Percentiles rank a stretch among this genome's conserved stretches.
phyloP scores from a whole-genome alignment of 441 rosid species.

The Pelargonium fulgidum region DNA sequence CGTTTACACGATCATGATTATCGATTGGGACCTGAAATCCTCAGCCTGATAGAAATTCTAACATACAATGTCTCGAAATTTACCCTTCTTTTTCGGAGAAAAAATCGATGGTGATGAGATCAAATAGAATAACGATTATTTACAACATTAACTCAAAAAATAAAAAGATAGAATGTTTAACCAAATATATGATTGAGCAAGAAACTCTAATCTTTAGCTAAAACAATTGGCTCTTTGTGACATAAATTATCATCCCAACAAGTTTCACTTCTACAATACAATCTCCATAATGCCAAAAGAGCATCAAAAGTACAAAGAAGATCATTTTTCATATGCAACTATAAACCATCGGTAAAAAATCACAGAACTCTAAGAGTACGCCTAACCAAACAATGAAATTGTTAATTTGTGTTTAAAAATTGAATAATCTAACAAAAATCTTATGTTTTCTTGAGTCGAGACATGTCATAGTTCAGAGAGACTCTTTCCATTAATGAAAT shows the following conservation, averaged over 20 bases:
- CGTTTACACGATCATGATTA: too few relatives aligned
- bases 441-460: conserved; percentile 7
- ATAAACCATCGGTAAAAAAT: neutral
- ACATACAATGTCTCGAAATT: too few relatives aligned
- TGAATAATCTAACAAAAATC: neutral
- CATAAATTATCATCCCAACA: neutral
- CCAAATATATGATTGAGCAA: neutral
- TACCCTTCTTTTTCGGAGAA: too few relatives aligned
- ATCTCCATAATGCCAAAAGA: neutral
- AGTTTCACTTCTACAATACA: neutral
- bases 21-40: too few relatives aligned
- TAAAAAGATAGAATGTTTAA: neutral
- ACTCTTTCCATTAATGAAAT: conserved; percentile 65
- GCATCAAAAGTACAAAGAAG: neutral
- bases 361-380: conserved; percentile 2
- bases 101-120: too few relatives aligned
- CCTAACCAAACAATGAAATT: conserved; percentile 7
- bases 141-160: neutral
- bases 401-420: conserved; percentile 10
- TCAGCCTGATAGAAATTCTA: too few relatives aligned
- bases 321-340: neutral
- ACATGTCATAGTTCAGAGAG: conserved; percentile 52
- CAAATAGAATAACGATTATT: too few relatives aligned
- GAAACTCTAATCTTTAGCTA: neutral
- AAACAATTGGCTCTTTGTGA: neutral